Conservation (phyloP, 2,329 filamentous ascomycete species). For the Exophiala dermatitidis region DNA sequence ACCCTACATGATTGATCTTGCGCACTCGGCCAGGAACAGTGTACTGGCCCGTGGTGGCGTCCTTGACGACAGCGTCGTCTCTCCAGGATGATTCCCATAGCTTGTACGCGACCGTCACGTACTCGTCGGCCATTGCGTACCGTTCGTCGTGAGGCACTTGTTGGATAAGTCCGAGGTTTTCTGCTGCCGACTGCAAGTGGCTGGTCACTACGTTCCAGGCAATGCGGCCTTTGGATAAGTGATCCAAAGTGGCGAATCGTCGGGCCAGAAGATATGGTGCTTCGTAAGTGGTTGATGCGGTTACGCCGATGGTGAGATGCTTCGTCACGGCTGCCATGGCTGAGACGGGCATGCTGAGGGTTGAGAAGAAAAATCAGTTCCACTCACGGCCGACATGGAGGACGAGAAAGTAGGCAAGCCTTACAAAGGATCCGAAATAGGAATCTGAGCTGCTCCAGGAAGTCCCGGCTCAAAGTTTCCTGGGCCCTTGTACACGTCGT, state of each 20-base stretch:
- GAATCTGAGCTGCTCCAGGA: not conserved
- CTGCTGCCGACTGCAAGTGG: slow-evolving; percentile 58
- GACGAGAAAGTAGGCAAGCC: not conserved
- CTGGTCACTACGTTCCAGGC: slow-evolving; percentile 63
- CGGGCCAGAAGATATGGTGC: slow-evolving; percentile 60
- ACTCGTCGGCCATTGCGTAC: slow-evolving; percentile 58
- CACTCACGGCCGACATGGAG: not conserved
- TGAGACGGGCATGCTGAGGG: slow-evolving; percentile 36
- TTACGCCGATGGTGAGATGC: slow-evolving; percentile 60
- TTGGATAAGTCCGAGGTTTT: slow-evolving; percentile 52
- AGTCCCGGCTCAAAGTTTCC: not conserved
- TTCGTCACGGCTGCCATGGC: slow-evolving; percentile 62
- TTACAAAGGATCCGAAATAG: slow-evolving; percentile 2
- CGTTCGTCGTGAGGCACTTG: slow-evolving; percentile 59
- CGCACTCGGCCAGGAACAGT: slow-evolving; percentile 52
- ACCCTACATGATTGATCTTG: slow-evolving; percentile 57
- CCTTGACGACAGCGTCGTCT: slow-evolving; percentile 44
- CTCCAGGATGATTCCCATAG: slow-evolving; percentile 38
- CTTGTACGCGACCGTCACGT: slow-evolving; percentile 29
- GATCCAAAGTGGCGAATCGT: slow-evolving; percentile 58
- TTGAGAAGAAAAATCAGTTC: not conserved
- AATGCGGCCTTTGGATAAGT: slow-evolving; percentile 58
- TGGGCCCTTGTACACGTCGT: slow-evolving; percentile 2
- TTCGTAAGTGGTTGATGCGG: slow-evolving; percentile 61
- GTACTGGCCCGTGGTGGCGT: slow-evolving; percentile 54